Conservation (phyloP, 495 filamentous ascomycete species). For the Baudoinia panamericana region DNA sequence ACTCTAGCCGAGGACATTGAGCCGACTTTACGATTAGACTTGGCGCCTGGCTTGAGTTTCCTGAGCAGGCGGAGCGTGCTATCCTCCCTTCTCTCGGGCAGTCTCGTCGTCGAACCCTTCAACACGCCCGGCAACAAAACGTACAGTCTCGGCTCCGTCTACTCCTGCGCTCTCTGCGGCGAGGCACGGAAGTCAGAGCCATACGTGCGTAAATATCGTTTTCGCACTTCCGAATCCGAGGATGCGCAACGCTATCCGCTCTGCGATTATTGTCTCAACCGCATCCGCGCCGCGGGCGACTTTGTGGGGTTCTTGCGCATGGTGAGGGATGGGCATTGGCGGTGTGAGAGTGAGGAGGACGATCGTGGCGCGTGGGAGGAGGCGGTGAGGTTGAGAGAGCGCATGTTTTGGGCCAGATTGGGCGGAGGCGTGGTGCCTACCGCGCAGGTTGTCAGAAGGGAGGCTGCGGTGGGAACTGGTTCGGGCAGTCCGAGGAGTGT, state of each 20-base stretch:
- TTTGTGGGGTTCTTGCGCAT: constrained; percentile 82
- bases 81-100: constrained; percentile 72
- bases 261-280: constrained; percentile 70
- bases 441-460: constrained; percentile 1
- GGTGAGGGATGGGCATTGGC: constrained; percentile 78
- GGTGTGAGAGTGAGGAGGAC: constrained; percentile 41
- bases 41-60: constrained; percentile 84
- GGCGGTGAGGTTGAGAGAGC: constrained; percentile 70
- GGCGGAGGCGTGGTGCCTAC: constrained; percentile 74
- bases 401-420: constrained; percentile 91
- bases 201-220: constrained; percentile 70
- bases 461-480: not conserved
- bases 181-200: constrained; percentile 57
- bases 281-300: constrained; percentile 80
- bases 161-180: constrained; percentile 79
- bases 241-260: constrained; percentile 79
- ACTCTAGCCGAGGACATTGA: constrained; percentile 81
- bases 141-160: constrained; percentile 33
- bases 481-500: not conserved
- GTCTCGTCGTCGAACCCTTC: constrained; percentile 76
- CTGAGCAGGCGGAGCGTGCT: constrained; percentile 73
- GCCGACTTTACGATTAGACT: constrained; percentile 78
- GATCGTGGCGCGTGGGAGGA: constrained; percentile 87
- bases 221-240: constrained; percentile 73
- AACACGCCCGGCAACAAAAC: constrained; percentile 45